phyloP scores from a whole-genome alignment of 345 rosid species.

The Bretschneidera sinensis region DNA sequence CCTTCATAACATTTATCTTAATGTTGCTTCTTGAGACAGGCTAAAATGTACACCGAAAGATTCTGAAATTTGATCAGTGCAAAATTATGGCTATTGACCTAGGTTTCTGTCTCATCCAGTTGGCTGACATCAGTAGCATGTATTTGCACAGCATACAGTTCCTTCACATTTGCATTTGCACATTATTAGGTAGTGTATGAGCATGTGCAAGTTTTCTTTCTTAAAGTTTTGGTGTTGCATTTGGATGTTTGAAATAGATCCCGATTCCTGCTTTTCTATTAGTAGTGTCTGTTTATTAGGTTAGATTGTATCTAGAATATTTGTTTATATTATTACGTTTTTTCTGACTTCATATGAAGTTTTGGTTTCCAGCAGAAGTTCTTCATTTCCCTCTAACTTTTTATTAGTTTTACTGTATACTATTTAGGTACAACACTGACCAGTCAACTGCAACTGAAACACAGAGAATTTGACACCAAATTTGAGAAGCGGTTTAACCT shows the following conservation, averaged over 20 bases:
- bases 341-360: background rate
- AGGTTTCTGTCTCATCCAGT: background rate
- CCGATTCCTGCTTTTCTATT: no score
- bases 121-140: background rate
- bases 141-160: background rate
- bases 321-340: background rate
- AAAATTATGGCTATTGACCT: no score
- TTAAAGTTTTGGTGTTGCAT: background rate
- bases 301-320: no score
- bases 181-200: no score
- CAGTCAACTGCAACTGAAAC: constrained; percentile 50
- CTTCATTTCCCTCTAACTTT: background rate
- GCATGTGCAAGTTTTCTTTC: background rate
- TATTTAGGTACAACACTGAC: constrained; percentile 47
- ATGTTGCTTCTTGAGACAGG: background rate
- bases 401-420: constrained; percentile 3
- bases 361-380: background rate
- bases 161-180: background rate
- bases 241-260: background rate
- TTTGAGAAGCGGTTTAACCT: constrained; percentile 53
- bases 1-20: background rate
- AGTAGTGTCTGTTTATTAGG: no score
- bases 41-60: background rate
- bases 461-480: constrained; percentile 60
- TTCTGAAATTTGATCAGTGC: background rate